Conservation (phyloP, 257 asterid genomes). For the Fraxinus anomala region DNA sequence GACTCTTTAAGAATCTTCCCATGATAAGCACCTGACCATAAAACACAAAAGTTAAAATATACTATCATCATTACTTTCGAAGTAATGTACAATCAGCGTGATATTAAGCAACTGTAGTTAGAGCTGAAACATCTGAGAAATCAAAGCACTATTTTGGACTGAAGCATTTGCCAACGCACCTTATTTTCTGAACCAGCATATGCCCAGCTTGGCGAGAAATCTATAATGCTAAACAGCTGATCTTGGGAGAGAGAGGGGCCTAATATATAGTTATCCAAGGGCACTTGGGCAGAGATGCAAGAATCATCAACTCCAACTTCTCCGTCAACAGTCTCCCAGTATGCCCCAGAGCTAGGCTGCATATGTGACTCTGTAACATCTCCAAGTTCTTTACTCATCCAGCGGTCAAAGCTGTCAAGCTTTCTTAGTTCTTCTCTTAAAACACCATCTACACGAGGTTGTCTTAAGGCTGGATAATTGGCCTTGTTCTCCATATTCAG, state of each 20-base stretch:
- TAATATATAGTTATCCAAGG: constrained; percentile 62
- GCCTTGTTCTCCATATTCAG: constrained; percentile 46
- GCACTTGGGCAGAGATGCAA: constrained; percentile 54
- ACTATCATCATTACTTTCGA: not conserved
- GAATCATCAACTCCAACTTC: constrained; percentile 65
- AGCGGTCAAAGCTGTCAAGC: constrained; percentile 95
- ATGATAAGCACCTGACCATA: constrained; percentile 63
- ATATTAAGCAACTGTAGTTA: not conserved
- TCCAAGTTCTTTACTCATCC: constrained; percentile 94
- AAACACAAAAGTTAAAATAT: constrained; percentile 16
- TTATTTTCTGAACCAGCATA: constrained; percentile 68
- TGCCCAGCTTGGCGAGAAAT: constrained; percentile 86
- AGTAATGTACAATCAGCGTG: not conserved
- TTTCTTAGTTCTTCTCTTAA: constrained; percentile 69
- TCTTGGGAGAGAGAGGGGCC: constrained; percentile 81
- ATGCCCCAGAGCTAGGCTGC: constrained; percentile 59
- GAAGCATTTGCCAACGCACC: constrained; percentile 42
- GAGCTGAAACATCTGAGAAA: constrained; percentile 21
- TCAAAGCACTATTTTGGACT: constrained; percentile 22
- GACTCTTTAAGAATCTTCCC: constrained; percentile 71
- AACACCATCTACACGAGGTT: constrained; percentile 67
- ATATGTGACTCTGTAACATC: constrained; percentile 74
- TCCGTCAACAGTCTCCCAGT: constrained; percentile 78
- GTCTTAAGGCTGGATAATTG: constrained; percentile 52
- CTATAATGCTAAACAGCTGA: constrained; percentile 80